Conservation (phyloP, 1,284 basidiomycete genomes). For the Pyrrhoderma noxium region DNA sequence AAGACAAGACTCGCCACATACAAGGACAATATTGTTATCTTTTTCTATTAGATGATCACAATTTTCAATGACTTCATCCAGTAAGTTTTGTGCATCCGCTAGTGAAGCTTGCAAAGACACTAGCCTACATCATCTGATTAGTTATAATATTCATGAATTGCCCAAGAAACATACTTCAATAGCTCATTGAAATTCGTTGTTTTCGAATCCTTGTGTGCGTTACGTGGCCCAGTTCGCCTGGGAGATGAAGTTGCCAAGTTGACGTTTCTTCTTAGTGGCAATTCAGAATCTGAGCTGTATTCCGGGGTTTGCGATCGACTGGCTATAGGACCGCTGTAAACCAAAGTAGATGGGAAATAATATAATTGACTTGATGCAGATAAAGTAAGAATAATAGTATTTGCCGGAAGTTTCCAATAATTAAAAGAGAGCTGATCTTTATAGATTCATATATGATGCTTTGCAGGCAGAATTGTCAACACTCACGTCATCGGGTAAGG, state of each 20-base stretch:
- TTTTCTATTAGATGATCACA: slow-evolving; percentile 13
- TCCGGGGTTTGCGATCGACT: slow-evolving; percentile 44
- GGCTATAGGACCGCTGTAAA: slow-evolving; percentile 33
- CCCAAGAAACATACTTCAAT: slow-evolving; percentile 44
- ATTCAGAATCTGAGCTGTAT: slow-evolving; percentile 66
- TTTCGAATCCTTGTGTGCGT: slow-evolving; percentile 25
- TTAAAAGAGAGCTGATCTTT: slow-evolving; percentile 35
- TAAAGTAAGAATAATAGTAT: slow-evolving; percentile 63
- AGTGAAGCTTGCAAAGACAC: slow-evolving; percentile 15
- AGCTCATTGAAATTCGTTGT: slow-evolving; percentile 64
- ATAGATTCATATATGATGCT: slow-evolving; percentile 7
- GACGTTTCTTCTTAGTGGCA: slow-evolving; percentile 4
- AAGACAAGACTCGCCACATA: background rate
- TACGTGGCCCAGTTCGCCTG: slow-evolving; percentile 21
- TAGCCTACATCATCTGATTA: slow-evolving; percentile 25
- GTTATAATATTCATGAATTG: too few relatives aligned
- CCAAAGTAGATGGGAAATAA: slow-evolving; percentile 41
- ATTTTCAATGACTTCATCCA: slow-evolving; percentile 10
- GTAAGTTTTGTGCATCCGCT: slow-evolving; percentile 10
- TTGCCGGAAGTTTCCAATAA: slow-evolving; percentile 54
- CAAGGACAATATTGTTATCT: slow-evolving; percentile 5
- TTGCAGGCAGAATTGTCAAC: slow-evolving; percentile 13
- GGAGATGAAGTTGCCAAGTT: slow-evolving; percentile 4
- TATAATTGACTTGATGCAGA: slow-evolving; percentile 50
- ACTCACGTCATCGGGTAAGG: slow-evolving; percentile 56